Base-by-base conservation (phyloP, 2,329 filamentous ascomycete species). In the Falciphora oryzae region DNA sequence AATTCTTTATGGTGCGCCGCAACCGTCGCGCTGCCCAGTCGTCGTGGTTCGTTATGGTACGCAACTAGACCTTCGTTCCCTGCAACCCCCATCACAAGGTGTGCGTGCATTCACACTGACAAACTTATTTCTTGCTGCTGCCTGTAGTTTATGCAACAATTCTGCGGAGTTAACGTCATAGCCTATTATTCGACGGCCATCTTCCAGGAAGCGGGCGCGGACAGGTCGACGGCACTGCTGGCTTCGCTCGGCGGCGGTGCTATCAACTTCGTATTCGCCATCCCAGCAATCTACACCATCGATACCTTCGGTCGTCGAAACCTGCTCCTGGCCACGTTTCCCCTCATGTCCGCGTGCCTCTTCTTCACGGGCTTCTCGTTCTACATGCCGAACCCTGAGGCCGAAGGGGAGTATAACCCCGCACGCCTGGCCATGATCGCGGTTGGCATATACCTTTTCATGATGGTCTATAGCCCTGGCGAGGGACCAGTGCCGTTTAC, bases 191-290 rank as follows among this genome's bases (percentile, higher is more conserved):
- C 75, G 11, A 75, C 76, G 2, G 78, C 76, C 2, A 79, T 83
- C 58, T 83, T 83, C 67, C 72, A 73, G 32, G 68, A 78, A 44
- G 77, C 77, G 14, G 79, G 79, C 16, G 76, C 77, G n/a, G 70
- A 68, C 27, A 69, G 74, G 11, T 75, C 75, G 61, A 74, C 72
- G 0, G 76, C 79, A 0, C 71, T 82, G 3, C 72, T 76, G 50
- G 78, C 77, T 0, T 79, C 77, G 18, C 77, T 79, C 50, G 79
- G 80, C 1, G 81, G 79, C 57, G 80, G 80, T 8, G 70, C 87
- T 27, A 78, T 88, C 67, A 88, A 87, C 71, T 89, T 88, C 73
- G 63, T 88, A 25, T 89, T 89, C 66, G 85, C 87, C n/a, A 86
- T 84, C 74, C 87, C 86, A 0, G 86, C 87, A 2, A 77, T 89